A percentile compares a stretch with the other conserved stretches of the same genome.
Conservation (phyloP, 805 yeast genomes). For the Candida berthetii region DNA sequence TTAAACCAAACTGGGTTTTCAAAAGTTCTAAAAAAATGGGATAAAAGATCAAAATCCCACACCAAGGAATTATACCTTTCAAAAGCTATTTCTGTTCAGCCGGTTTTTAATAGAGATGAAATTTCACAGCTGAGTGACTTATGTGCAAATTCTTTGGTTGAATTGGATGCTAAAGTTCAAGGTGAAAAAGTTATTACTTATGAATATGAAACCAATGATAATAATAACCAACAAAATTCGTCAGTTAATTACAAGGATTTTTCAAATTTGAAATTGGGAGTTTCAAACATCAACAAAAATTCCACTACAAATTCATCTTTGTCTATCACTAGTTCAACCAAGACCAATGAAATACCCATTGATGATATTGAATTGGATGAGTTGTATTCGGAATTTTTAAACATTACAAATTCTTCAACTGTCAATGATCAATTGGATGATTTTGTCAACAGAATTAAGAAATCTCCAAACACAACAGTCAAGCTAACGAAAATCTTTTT, state of each 20-base stretch:
- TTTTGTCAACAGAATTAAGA: conserved; percentile 36
- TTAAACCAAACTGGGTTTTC: conserved; percentile 94
- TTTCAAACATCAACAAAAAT: background rate
- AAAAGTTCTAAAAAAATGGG: conserved; percentile 97
- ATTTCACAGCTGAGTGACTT: conserved; percentile 80
- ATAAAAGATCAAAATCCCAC: conserved; percentile 89
- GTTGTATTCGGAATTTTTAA: conserved; percentile 62
- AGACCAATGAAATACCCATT: conserved; percentile 4
- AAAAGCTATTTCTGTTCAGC: conserved; percentile 94
- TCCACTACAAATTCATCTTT: conserved; percentile 1
- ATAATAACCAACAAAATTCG: conserved; percentile 4
- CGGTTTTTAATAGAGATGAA: conserved; percentile 88
- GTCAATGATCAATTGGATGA: conserved; percentile 32
- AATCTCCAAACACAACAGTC: conserved; percentile 31
- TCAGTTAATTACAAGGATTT: conserved; percentile 10
- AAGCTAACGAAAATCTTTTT: conserved; percentile 68
- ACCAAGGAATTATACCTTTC: conserved; percentile 88
- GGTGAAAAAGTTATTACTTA: conserved; percentile 32
- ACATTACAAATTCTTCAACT: conserved; percentile 35
- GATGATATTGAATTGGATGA: conserved; percentile 56
- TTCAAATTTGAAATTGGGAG: conserved; percentile 13
- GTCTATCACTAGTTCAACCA: no score
- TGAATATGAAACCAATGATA: conserved; percentile 19
- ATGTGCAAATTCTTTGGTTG: conserved; percentile 58
- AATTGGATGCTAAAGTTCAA: conserved; percentile 65